Evolutionary conservation across 257 asterid genomes (phyloP), one percentile per base, ranked within the genome.

Genomic region (Buddleja alternifolia): DNA sequence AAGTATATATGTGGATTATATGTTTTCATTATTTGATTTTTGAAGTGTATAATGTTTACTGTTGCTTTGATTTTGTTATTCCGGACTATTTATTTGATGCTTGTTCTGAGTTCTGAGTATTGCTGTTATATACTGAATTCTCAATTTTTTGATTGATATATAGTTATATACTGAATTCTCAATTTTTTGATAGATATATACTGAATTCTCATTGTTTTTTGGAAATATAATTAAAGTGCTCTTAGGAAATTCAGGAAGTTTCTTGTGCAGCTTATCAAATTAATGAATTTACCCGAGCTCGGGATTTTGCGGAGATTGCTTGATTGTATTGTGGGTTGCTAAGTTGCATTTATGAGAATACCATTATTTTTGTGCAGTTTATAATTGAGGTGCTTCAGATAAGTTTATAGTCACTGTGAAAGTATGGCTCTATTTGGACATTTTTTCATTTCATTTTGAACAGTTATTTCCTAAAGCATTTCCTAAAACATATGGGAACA

Each of bases 11-110:
- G 44, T 52, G 23, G 56, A 24, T 69, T 19, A 12, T 25, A 9
- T 45, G 61, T 2, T 32, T 45, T 47, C 23, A 1, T 51, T 47
- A 50, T 52, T 45, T 60, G 39, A 64, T 54, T n/a, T n/a, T n/a
- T 40, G 8, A 40, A 61, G 17, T 7, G 66, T 63, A 40, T 17
- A 29, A 23, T 63, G 45, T 21, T 70, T 48, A 3, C 23, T 53
- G 20, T 39, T 73, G 46, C 68, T 29, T 29, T 70, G 60, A 42
- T 71, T 19, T 67, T 9, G 25, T 67, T 57, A 50, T 65, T 29
- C 19, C 32, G 17, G 34, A 9, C 55, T 51, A n/a, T 14, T 24
- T 60, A 47, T 23, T 51, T 59, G 25, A 14, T 62, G 46, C 14
- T 57, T 55, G 41, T 42, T 19, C 40, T 25, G 32, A 20, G 41